A percentile compares a stretch with the other conserved stretches of the same genome.
Conservation (phyloP, 441 rosid genomes). For the Pelargonium cotyledonis region DNA sequence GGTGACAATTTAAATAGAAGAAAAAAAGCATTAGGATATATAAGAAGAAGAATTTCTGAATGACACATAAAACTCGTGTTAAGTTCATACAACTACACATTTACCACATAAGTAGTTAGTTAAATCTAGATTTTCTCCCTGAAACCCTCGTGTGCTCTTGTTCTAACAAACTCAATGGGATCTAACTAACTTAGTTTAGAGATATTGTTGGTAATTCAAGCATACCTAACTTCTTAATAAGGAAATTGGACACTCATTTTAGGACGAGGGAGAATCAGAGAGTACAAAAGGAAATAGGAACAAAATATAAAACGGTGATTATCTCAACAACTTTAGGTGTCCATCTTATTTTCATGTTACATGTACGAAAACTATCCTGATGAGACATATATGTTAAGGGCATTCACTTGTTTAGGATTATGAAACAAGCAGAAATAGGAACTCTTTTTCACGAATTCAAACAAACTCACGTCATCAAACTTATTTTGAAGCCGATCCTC, state of each 20-base stretch:
- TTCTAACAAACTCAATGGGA: too few species aligned
- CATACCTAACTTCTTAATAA: too few species aligned
- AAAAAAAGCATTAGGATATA: neutral
- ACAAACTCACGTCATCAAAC: constrained; percentile 46
- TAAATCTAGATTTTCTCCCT: too few species aligned
- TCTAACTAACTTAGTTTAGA: neutral
- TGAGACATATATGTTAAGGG: neutral
- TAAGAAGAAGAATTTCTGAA: neutral
- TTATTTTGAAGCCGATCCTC: constrained; percentile 28
- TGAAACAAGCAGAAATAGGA: neutral
- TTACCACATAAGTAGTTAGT: neutral
- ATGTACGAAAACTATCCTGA: neutral
- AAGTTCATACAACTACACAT: neutral
- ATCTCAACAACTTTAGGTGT: neutral
- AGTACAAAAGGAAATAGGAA: neutral
- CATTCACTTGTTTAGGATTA: neutral
- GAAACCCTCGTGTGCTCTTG: too few species aligned
- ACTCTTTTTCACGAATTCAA: neutral
- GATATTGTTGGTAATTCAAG: neutral
- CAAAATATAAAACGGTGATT: too few species aligned
- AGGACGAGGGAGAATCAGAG: neutral
- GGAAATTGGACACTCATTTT: too few species aligned
- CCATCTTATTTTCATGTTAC: neutral
- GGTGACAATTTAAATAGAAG: neutral
- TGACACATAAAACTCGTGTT: neutral